phyloP scores from a whole-genome alignment of 495 filamentous ascomycete genomes.

The Daldinia vernicosa region DNA sequence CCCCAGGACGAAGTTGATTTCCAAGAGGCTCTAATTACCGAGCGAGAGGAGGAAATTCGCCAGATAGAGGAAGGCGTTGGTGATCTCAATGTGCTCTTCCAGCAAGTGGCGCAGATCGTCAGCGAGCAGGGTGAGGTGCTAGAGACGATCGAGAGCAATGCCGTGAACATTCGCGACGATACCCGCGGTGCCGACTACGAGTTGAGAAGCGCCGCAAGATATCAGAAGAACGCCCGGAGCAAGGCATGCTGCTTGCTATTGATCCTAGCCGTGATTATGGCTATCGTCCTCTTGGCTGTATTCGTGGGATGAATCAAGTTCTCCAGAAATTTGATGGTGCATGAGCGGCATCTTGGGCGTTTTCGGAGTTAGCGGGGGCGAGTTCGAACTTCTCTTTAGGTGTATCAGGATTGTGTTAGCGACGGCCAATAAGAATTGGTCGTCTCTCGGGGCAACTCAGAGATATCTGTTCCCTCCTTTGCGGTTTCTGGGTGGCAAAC shows the following conservation, averaged over 20 bases:
- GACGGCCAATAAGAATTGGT: conserved; percentile 7
- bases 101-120: conserved; percentile 96
- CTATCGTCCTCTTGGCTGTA: conserved; percentile 87
- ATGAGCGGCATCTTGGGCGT: conserved; percentile 30
- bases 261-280: conserved; percentile 87
- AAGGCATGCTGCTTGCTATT: conserved; percentile 92
- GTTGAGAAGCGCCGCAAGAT: conserved; percentile 79
- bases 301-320: conserved; percentile 65
- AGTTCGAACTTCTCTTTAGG: conserved; percentile 4
- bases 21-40: conserved; percentile 92
- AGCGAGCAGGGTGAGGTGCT: conserved; percentile 90
- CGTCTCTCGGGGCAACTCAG: conserved; percentile 1
- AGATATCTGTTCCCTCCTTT: conserved; percentile 9
- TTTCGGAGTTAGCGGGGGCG: conserved; percentile 29
- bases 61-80: conserved; percentile 96
- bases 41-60: conserved; percentile 94
- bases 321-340: conserved; percentile 7
- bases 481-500: not conserved
- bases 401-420: conserved; percentile 16
- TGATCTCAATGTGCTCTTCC: conserved; percentile 95
- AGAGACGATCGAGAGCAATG: conserved; percentile 88
- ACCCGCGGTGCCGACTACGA: conserved; percentile 87
- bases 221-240: conserved; percentile 92
- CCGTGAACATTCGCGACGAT: conserved; percentile 78
- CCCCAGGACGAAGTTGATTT: conserved; percentile 97